Percentiles rank a stretch among this genome's conserved stretches.
Conservation (phyloP, 208 protist genomes). For the Leishmania braziliensis region DNA sequence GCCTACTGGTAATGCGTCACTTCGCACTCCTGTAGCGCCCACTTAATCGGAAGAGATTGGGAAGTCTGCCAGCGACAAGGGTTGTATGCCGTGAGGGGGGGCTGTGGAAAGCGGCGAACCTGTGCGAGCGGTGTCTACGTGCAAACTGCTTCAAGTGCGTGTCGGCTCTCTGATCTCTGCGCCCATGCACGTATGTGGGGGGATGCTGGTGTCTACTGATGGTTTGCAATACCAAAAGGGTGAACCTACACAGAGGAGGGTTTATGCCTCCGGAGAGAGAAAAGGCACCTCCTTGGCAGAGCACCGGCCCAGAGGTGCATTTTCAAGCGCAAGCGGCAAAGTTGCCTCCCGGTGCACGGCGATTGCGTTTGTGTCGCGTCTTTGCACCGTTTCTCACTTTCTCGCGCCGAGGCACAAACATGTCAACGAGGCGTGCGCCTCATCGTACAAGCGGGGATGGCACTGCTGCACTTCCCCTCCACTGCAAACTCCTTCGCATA, state of each 20-base stretch:
- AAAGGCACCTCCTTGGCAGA: background rate
- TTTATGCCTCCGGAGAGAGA: background rate
- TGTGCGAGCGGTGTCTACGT: background rate
- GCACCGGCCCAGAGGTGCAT: background rate
- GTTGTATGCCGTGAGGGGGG: background rate
- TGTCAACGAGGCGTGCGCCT: background rate
- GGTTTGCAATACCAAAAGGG: background rate
- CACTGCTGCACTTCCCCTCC: background rate
- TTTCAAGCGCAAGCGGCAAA: background rate
- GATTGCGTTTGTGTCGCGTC: background rate
- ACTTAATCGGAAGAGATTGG: background rate
- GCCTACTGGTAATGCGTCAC: conserved; percentile 18
- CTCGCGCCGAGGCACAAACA: background rate
- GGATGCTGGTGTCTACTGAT: background rate
- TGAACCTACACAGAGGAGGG: background rate
- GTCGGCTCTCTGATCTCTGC: background rate
- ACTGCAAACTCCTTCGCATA: background rate
- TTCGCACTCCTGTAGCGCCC: conserved; percentile 12
- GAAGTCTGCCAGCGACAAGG: background rate
- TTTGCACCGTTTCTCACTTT: background rate
- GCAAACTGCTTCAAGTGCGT: background rate
- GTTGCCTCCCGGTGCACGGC: background rate
- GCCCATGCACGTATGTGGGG: background rate
- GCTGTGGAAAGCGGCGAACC: background rate
- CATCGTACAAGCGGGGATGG: background rate